phyloP scores from a whole-genome alignment of 1,284 basidiomycete genomes.

The Fistulinella staudtii region DNA sequence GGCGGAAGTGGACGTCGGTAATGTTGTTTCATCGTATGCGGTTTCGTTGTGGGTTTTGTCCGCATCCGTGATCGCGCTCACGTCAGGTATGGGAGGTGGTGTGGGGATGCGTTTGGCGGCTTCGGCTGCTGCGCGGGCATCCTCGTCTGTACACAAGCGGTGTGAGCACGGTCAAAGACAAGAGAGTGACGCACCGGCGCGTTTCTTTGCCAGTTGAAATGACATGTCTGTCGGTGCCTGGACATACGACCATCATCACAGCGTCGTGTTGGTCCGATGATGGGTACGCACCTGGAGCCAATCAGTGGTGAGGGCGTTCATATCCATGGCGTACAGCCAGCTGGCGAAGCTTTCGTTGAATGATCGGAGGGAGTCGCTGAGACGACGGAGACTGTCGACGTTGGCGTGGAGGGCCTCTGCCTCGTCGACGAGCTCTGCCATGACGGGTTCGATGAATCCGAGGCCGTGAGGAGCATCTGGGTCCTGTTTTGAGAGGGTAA shows the following conservation, averaged over 20 bases:
- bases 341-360: constrained; percentile 95
- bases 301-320: constrained; percentile 91
- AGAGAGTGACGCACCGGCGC: constrained; percentile 68
- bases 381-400: constrained; percentile 63
- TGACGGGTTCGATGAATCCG: constrained; percentile 80
- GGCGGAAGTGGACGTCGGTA: too few relatives aligned
- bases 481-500: constrained; percentile 76
- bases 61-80: constrained; percentile 18
- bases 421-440: constrained; percentile 87
- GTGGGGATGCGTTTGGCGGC: background rate
- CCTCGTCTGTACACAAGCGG: constrained; percentile 37
- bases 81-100: constrained; percentile 5
- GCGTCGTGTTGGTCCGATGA: background rate
- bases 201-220: constrained; percentile 51
- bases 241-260: too few relatives aligned
- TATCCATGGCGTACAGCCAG: constrained; percentile 88
- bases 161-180: background rate
- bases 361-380: constrained; percentile 73
- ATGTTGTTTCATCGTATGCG: constrained; percentile 27
- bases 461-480: too few relatives aligned
- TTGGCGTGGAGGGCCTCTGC: constrained; percentile 76
- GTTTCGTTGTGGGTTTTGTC: constrained; percentile 46
- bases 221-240: constrained; percentile 65
- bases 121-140: too few relatives aligned
- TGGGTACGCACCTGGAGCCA: constrained; percentile 72